Conservation (phyloP, 305 asterid species). For the Fraxinus angustifolia region DNA sequence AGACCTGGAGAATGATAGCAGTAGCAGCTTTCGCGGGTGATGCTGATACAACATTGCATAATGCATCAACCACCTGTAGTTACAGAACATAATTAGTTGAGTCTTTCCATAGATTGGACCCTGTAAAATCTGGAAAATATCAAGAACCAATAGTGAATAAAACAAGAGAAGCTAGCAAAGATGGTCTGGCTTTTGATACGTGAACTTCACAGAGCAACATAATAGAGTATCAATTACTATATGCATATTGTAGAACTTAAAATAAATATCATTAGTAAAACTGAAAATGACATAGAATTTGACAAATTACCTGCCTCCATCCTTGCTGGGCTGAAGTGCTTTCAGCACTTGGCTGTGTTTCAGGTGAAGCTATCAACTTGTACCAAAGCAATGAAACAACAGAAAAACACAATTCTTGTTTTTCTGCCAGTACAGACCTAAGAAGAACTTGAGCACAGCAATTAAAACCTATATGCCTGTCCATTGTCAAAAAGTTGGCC, state of each 20-base stretch:
- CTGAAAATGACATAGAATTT: conserved; percentile 3
- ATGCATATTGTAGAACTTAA: neutral
- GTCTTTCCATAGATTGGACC: neutral
- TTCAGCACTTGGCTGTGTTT: conserved; percentile 83
- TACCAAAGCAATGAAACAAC: conserved; percentile 98
- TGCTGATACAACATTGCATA: conserved; percentile 92
- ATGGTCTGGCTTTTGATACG: neutral
- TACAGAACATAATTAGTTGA: neutral
- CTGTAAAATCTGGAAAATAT: conserved; percentile 6
- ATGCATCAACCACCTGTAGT: conserved; percentile 89
- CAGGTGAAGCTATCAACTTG: conserved; percentile 91
- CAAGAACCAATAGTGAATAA: neutral
- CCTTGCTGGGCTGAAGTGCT: conserved; percentile 99
- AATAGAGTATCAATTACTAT: conserved; percentile 1
- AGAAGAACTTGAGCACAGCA: conserved; percentile 79
- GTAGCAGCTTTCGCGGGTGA: conserved; percentile 96
- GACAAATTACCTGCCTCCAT: conserved; percentile 87
- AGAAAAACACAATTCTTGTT: conserved; percentile 89
- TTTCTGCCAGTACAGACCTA: conserved; percentile 72
- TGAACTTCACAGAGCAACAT: neutral
- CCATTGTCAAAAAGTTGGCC: conserved; percentile 93
- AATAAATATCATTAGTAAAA: neutral
- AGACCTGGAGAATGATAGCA: conserved; percentile 97
- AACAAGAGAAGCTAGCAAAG: conserved; percentile 4
- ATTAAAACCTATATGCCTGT: conserved; percentile 79